Evolutionary conservation across 768 basidiomycete genomes (phyloP), one percentile per base, ranked within the genome.

Genomic region (Xerocomellus dryophilus): DNA sequence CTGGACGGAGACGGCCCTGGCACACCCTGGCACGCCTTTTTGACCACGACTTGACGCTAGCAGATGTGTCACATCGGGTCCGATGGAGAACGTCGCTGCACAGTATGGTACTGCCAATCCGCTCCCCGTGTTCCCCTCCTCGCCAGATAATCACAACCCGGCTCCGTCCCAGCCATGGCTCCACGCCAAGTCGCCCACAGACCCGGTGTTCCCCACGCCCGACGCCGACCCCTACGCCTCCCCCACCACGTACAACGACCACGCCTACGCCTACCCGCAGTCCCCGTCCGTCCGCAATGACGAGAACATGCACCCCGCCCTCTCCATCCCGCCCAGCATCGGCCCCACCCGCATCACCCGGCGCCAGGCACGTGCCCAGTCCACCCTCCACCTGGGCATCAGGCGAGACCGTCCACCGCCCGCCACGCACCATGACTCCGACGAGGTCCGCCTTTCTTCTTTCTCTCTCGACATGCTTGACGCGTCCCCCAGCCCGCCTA

Each of bases 271-370:
- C 44, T 67, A 65, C 56, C 61, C 66, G 0, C 67, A 73, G 46
- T 67, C 67, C 1, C 67, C 67, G 12, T 59, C 66, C 15, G 48
- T 71, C 14, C 70, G 68, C 42, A 56, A 58, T 18, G 65, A 66
- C 54, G 64, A 70, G 10, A 58, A 59, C 58, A 60, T 66, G 41
- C 65, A 62, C 43, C 56, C 64, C 51, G 49, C 62, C 50, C 54
- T 71, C 55, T 45, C 55, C 21, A 72, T 81, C 36, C 71, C 78
- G 12, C 70, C 79, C 29, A 81, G 74, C 69, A 76, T 81, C 56
- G 83, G 82, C 0, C 81, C 83, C 43, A 70, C 71, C 56, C 79
- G 83, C 55, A 69, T 73, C 46, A 76, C 76, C 38, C 77, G 82
- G 39, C 71, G 78, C 38, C 78, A 77, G 59, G 72, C 69, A 66